Conservation (phyloP, 1,139 yeast species). For the Protomyces gravidus region DNA sequence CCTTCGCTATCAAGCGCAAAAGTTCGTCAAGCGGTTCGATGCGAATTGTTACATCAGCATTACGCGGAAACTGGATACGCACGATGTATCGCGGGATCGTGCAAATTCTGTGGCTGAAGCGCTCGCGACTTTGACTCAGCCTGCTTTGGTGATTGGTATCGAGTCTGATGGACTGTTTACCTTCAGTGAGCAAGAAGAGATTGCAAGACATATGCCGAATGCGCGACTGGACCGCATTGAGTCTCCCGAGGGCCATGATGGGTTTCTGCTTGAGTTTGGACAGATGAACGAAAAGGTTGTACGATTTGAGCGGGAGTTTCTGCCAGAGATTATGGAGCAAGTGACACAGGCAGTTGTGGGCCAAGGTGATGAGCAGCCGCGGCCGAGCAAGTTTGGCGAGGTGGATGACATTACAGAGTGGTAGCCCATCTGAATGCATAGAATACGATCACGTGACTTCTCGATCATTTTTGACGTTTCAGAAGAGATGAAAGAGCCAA, state of each 20-base stretch:
- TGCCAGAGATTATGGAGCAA: conserved; percentile 56
- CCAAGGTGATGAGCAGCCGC: conserved; percentile 46
- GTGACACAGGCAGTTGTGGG: conserved; percentile 49
- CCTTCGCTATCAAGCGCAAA: conserved; percentile 85
- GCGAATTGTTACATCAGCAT: conserved; percentile 94
- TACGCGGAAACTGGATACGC: conserved; percentile 89
- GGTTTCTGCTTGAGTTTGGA: conserved; percentile 82
- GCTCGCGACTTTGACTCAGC: conserved; percentile 58
- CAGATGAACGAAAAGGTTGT: conserved; percentile 68
- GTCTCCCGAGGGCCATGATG: conserved; percentile 98
- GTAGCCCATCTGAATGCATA: neutral
- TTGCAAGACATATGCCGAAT: conserved; percentile 71
- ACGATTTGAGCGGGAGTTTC: conserved; percentile 55
- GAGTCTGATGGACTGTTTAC: conserved; percentile 91
- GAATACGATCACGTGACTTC: neutral
- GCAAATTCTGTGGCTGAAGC: conserved; percentile 50
- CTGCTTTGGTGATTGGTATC: conserved; percentile 81
- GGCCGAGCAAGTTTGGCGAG: conserved; percentile 85
- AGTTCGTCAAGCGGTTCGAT: conserved; percentile 83
- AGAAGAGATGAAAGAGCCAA: too few species aligned
- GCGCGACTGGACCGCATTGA: conserved; percentile 64
- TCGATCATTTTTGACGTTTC: neutral
- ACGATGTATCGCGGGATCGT: conserved; percentile 82
- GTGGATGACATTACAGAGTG: conserved; percentile 50
- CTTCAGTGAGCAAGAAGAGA: conserved; percentile 78